These are phyloP conservation scores for Seiridium unicorne DNA, from an alignment of 2,329 filamentous ascomycete genomes.

Conservation along the genomic window DNA sequence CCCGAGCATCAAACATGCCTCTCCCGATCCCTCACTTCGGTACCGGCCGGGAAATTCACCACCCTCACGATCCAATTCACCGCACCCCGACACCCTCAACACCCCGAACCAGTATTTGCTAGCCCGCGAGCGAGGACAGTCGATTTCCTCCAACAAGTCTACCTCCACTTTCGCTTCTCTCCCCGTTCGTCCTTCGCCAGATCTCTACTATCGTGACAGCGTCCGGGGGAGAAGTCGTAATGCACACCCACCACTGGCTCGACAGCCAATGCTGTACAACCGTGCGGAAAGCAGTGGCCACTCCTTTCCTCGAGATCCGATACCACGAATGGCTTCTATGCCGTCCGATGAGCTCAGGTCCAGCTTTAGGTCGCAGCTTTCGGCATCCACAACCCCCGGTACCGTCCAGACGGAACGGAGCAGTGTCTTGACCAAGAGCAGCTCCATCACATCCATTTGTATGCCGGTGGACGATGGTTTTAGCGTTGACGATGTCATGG, in stretches of 20 bases:
- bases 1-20: slow-evolving; percentile 46
- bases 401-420: slow-evolving; percentile 74
- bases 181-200: slow-evolving; percentile 35
- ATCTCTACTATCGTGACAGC: slow-evolving; percentile 30
- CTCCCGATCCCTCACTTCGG: slow-evolving; percentile 29
- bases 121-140: slow-evolving; percentile 44
- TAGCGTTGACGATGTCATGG: slow-evolving; percentile 68
- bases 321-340: slow-evolving; percentile 43
- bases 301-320: slow-evolving; percentile 30
- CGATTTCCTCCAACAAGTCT: slow-evolving; percentile 46
- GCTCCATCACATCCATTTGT: slow-evolving; percentile 66
- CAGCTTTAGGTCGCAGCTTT: slow-evolving; percentile 56
- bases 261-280: slow-evolving; percentile 29
- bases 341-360: slow-evolving; percentile 51
- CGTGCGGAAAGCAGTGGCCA: slow-evolving; percentile 37
- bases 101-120: slow-evolving; percentile 30
- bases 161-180: slow-evolving; percentile 45
- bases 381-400: slow-evolving; percentile 56
- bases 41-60: slow-evolving; percentile 23
- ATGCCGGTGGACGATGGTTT: slow-evolving; percentile 47
- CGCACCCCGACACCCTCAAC: slow-evolving; percentile 16
- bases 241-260: slow-evolving; percentile 19
- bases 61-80: slow-evolving; percentile 18
- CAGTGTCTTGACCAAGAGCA: slow-evolving; percentile 77
- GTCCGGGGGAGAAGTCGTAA: slow-evolving; percentile 23